These are phyloP conservation scores for Aureobasidium lini DNA, from an alignment of 2,329 filamentous ascomycete species.

Conservation along the genomic window DNA sequence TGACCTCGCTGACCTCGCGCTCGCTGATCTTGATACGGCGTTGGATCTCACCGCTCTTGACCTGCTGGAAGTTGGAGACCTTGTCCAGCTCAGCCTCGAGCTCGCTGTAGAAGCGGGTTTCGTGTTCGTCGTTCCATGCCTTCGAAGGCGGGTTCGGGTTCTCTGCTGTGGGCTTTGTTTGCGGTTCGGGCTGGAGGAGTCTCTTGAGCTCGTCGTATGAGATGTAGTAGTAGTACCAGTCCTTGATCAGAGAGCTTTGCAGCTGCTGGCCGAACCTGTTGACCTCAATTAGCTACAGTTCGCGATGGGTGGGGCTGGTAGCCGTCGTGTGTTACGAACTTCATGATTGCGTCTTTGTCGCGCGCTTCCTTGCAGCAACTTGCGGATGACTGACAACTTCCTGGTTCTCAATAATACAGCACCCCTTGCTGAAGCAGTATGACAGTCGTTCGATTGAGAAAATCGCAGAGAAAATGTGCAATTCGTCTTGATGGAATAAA, in stretches of 20 bases:
- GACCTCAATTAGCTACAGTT: background rate
- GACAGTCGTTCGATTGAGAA: background rate
- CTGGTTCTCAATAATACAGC: background rate
- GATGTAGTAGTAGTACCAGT: conserved; percentile 98
- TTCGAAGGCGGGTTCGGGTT: conserved; percentile 37
- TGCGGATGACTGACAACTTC: background rate
- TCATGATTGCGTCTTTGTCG: conserved; percentile 1
- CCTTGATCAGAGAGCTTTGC: conserved; percentile 87
- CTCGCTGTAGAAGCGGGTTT: conserved; percentile 76
- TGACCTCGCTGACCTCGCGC: conserved; percentile 81
- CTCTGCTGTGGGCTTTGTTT: conserved; percentile 39
- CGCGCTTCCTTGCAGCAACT: conserved; percentile 9
- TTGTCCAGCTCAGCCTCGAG: conserved; percentile 93
- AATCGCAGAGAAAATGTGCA: background rate
- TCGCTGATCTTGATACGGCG: conserved; percentile 82
- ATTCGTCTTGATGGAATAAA: background rate
- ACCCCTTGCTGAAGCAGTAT: background rate
- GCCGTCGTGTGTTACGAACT: conserved; percentile 8
- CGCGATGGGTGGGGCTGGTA: background rate
- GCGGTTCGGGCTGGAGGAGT: conserved; percentile 68
- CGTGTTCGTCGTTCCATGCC: conserved; percentile 85
- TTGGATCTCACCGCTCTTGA: conserved; percentile 94
- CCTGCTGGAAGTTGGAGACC: conserved; percentile 94
- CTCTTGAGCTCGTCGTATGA: conserved; percentile 90
- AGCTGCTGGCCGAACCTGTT: conserved; percentile 88